Conservation (phyloP, 2,329 filamentous ascomycete genomes). For the Cladosporium sp. region DNA sequence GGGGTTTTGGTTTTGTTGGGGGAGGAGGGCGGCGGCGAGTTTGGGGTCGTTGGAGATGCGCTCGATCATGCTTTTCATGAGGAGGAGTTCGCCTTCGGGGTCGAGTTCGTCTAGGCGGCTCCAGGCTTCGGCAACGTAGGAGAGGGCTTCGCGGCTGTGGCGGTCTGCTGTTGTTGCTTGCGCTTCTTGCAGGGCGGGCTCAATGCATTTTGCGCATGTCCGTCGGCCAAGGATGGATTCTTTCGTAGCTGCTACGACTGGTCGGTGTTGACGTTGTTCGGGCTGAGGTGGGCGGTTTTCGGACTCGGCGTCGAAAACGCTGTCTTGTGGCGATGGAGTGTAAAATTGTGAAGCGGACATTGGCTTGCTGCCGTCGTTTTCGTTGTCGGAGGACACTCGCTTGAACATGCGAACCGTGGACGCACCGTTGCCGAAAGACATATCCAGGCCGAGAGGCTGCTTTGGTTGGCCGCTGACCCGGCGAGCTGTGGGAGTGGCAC, state of each 20-base stretch:
- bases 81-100: slow-evolving; percentile 81
- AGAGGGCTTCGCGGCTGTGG: slow-evolving; percentile 76
- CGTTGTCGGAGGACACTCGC: slow-evolving; percentile 58
- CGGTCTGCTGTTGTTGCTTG: slow-evolving; percentile 66
- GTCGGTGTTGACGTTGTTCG: slow-evolving; percentile 13
- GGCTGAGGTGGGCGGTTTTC: slow-evolving; percentile 59
- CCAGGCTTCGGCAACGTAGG: slow-evolving; percentile 79
- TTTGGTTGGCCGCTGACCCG: slow-evolving; percentile 47
- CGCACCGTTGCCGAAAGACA: slow-evolving; percentile 88
- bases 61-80: slow-evolving; percentile 74
- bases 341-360: slow-evolving; percentile 13
- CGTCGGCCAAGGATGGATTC: slow-evolving; percentile 78
- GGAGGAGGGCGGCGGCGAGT: slow-evolving; percentile 47
- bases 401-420: slow-evolving; percentile 91
- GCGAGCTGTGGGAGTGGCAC: slow-evolving; percentile 39
- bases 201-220: slow-evolving; percentile 74
- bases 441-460: slow-evolving; percentile 78
- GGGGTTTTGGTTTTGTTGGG: slow-evolving; percentile 20
- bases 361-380: slow-evolving; percentile 12
- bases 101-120: slow-evolving; percentile 78
- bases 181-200: slow-evolving; percentile 77
- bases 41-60: slow-evolving; percentile 66
- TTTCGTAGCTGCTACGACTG: slow-evolving; percentile 50
- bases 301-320: slow-evolving; percentile 42
- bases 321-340: slow-evolving; percentile 20